phyloP scores from a whole-genome alignment of 1,284 basidiomycete genomes.

The Leccinum pallidistipes region DNA sequence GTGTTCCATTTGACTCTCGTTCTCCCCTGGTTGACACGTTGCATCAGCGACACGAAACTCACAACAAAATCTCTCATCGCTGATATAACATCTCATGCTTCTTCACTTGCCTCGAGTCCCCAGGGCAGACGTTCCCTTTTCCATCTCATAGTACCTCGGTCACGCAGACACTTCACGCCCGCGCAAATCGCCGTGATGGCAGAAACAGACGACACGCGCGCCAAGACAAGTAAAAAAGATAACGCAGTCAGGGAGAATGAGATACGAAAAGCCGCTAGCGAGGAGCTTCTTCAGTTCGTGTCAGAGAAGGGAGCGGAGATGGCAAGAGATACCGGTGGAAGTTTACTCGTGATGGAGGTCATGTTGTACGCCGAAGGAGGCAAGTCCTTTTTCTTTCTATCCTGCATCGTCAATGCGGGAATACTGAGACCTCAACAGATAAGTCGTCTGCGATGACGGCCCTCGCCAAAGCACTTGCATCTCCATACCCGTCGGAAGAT shows the following conservation, averaged over 20 bases:
- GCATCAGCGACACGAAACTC: conserved; percentile 79
- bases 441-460: conserved; percentile 62
- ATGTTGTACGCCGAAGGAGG: conserved; percentile 83
- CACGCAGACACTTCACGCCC: conserved; percentile 80
- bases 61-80: conserved; percentile 75
- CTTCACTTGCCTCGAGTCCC: conserved; percentile 53
- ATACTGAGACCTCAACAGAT: conserved; percentile 47
- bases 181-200: conserved; percentile 67
- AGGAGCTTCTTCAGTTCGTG: conserved; percentile 67
- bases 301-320: conserved; percentile 57
- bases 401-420: background rate
- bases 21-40: conserved; percentile 7
- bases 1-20: conserved; percentile 23
- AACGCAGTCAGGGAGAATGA: conserved; percentile 60
- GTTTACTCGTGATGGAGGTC: conserved; percentile 74
- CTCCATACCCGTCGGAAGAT: conserved; percentile 55
- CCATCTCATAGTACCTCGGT: conserved; percentile 79
- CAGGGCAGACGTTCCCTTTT: conserved; percentile 78
- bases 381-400: conserved; percentile 26
- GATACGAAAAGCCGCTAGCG: conserved; percentile 68
- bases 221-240: conserved; percentile 81
- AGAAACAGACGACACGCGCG: conserved; percentile 57
- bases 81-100: conserved; percentile 55
- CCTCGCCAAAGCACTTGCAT: conserved; percentile 56
- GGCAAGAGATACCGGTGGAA: conserved; percentile 74